Evolutionary conservation across 1,284 basidiomycete genomes (phyloP).

Genomic region (Cryptococcus sp.): DNA sequence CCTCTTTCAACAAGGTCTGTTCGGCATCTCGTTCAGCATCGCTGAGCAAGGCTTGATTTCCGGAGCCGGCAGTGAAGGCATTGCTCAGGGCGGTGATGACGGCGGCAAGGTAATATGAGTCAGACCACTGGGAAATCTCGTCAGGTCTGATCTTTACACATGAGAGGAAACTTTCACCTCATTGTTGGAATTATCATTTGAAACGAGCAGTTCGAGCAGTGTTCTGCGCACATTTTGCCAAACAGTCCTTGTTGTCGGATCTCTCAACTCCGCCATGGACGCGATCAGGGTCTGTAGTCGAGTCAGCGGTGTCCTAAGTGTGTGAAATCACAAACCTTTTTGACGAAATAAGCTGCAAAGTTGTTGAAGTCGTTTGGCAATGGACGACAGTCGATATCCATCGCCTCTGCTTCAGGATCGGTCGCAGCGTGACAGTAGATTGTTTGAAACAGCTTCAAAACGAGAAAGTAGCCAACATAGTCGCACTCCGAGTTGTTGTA

Average conservation of each 20-base stretch:
- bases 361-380: conserved; percentile 93
- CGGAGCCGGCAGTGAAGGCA: conserved; percentile 38
- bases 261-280: conserved; percentile 39
- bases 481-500: conserved; percentile 43
- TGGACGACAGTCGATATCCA: conserved; percentile 80
- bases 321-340: conserved; percentile 66
- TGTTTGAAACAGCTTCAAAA: conserved; percentile 89
- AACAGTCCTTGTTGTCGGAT: conserved; percentile 49
- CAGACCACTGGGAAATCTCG: conserved; percentile 66
- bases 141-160: neutral
- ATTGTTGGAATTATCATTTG: conserved; percentile 94
- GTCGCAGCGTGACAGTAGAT: conserved; percentile 87
- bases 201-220: conserved; percentile 83
- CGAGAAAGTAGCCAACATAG: conserved; percentile 83
- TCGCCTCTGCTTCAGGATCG: conserved; percentile 73
- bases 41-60: conserved; percentile 9
- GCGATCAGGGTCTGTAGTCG: conserved; percentile 32
- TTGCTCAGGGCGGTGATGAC: conserved; percentile 77
- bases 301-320: neutral
- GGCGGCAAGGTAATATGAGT: conserved; percentile 86
- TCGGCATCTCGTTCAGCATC: conserved; percentile 26
- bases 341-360: conserved; percentile 88
- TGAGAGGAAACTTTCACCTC: conserved; percentile 59
- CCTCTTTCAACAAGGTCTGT: conserved; percentile 64
- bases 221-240: conserved; percentile 86